Evolutionary conservation across 129 eudicot genomes (phyloP).

Genomic region (Arctium lappa): DNA sequence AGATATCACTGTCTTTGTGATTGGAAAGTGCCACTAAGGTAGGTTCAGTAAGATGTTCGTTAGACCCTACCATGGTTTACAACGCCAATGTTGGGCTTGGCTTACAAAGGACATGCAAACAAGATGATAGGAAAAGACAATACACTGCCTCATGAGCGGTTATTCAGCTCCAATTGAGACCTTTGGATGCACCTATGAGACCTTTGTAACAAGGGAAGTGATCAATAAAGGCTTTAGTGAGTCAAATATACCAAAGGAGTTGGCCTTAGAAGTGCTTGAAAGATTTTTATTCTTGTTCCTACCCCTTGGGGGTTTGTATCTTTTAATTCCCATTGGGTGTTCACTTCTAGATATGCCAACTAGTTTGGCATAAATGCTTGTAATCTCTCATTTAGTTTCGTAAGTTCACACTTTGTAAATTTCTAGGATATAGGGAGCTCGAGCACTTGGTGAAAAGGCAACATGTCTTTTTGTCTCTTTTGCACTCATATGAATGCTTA

Average conservation of each 20-base stretch:
- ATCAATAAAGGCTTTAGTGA: neutral
- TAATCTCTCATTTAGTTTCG: neutral
- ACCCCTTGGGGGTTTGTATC: neutral
- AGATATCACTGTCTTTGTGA: neutral
- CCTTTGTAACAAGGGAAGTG: neutral
- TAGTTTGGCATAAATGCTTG: neutral
- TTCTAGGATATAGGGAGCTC: neutral
- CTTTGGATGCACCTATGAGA: neutral
- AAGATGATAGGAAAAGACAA: neutral
- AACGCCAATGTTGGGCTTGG: neutral
- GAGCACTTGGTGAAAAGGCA: neutral
- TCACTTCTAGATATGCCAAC: neutral
- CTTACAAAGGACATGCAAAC: neutral
- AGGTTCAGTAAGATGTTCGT: neutral
- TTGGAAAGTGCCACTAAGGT: neutral
- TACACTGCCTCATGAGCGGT: neutral
- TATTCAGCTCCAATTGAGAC: neutral
- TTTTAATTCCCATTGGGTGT: neutral
- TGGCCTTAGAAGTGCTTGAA: neutral
- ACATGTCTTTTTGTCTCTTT: neutral
- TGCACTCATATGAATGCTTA: neutral
- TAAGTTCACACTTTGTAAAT: neutral
- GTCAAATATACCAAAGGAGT: neutral
- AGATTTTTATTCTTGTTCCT: neutral
- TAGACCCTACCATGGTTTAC: neutral